Evolutionary conservation across 2,329 filamentous ascomycete species (phyloP).

Genomic region (Pestalotiopsis sp.): DNA sequence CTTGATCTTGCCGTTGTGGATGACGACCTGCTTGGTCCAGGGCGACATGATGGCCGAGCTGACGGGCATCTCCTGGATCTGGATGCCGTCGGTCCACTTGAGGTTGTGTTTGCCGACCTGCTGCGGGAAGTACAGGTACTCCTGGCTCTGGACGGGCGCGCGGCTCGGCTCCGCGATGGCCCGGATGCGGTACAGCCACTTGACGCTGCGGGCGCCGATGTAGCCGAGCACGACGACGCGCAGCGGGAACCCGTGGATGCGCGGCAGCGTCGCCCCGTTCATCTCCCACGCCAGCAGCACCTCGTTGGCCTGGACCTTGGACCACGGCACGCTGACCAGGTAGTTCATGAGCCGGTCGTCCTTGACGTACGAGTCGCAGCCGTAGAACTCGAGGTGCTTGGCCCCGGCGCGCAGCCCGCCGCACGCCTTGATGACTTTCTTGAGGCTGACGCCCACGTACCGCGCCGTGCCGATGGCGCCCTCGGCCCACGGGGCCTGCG

Average conservation of each 20-base stretch:
- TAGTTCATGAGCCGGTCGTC: conserved; percentile 67
- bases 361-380: conserved; percentile 75
- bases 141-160: conserved; percentile 65
- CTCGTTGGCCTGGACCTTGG: conserved; percentile 68
- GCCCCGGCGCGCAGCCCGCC: conserved; percentile 58
- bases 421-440: conserved; percentile 71
- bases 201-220: conserved; percentile 66
- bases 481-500: conserved; percentile 60
- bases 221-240: conserved; percentile 66
- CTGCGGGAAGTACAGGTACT: conserved; percentile 70
- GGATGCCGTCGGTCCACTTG: conserved; percentile 59
- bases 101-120: conserved; percentile 70
- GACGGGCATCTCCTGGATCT: conserved; percentile 74
- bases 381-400: conserved; percentile 68
- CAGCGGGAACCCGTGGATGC: conserved; percentile 67
- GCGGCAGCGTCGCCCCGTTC: conserved; percentile 66
- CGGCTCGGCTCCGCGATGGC: conserved; percentile 57
- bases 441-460: conserved; percentile 65
- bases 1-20: conserved; percentile 61
- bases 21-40: conserved; percentile 58
- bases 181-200: conserved; percentile 65
- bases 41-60: conserved; percentile 68
- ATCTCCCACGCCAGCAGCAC: conserved; percentile 72
- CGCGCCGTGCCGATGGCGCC: conserved; percentile 67
- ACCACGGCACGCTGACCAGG: conserved; percentile 65